These are phyloP conservation scores for Fallopia convolvulus DNA, from an alignment of 148 eudicot species.

Conservation along the genomic window DNA sequence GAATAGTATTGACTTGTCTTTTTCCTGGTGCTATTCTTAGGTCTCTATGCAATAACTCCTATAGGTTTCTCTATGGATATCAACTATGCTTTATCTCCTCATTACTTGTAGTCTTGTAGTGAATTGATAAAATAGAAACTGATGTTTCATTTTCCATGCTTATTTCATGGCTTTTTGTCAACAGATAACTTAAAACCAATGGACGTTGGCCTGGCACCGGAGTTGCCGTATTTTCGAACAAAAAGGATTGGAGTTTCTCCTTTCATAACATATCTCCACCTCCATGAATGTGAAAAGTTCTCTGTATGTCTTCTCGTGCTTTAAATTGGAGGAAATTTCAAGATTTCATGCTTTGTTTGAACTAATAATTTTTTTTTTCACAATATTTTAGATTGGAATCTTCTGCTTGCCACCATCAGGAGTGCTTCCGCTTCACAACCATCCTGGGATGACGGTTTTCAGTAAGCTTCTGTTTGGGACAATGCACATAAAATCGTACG, in stretches of 20 bases:
- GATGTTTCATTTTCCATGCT: not conserved
- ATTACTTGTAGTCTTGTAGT: not conserved
- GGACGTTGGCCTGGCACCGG: slow-evolving; percentile 59
- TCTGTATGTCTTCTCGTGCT: slow-evolving; percentile 39
- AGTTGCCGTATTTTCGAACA: slow-evolving; percentile 51
- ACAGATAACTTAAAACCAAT: slow-evolving; percentile 51
- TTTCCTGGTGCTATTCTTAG: not conserved
- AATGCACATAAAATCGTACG: slow-evolving; percentile 72
- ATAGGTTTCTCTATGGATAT: not conserved
- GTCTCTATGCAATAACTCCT: not conserved
- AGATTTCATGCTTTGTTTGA: not conserved
- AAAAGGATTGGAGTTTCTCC: slow-evolving; percentile 25
- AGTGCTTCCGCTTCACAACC: slow-evolving; percentile 80
- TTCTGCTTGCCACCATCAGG: slow-evolving; percentile 83
- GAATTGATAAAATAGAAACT: not conserved
- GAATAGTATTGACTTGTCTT: slow-evolving; percentile 1
- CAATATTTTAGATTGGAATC: slow-evolving; percentile 59
- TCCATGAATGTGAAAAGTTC: slow-evolving; percentile 60
- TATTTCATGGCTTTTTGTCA: slow-evolving; percentile 10
- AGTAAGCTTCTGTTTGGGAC: slow-evolving; percentile 82
- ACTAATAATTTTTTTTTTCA: not conserved
- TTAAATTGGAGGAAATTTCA: not conserved
- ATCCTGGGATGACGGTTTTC: slow-evolving; percentile 89
- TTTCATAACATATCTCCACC: slow-evolving; percentile 52
- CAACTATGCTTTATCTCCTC: not conserved